Evolutionary conservation across 192 early-diverging fungal species (phyloP).

Genomic region (Entomortierella beljakovae): DNA sequence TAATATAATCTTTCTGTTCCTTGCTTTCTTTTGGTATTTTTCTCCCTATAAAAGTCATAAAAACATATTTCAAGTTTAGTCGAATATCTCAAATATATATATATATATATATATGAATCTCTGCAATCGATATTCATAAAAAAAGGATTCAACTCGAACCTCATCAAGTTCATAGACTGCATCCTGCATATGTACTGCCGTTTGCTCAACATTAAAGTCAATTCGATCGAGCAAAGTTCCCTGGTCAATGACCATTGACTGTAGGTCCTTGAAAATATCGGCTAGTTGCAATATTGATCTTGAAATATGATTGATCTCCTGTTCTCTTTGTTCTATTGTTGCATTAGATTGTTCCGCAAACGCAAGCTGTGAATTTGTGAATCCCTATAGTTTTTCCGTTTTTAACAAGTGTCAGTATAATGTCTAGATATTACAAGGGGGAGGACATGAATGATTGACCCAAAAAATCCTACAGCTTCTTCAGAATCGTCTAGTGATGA

Average conservation of each 20-base stretch:
- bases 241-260: constrained; percentile 97
- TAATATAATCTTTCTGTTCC: constrained; percentile 88
- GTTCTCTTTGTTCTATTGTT: constrained; percentile 85
- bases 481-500: constrained; percentile 44
- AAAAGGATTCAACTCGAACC: constrained; percentile 54
- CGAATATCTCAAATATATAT: no score
- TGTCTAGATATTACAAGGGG: no score
- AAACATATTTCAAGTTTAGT: no score
- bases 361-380: constrained; percentile 89
- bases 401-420: no score
- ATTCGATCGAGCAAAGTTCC: constrained; percentile 97
- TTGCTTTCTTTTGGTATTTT: constrained; percentile 82
- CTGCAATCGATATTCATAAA: no score
- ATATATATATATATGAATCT: no score
- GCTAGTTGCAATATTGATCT: constrained; percentile 91
- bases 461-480: constrained; percentile 18
- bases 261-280: constrained; percentile 92
- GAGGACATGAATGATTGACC: no score
- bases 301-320: constrained; percentile 93
- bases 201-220: constrained; percentile 96
- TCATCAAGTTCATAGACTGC: constrained; percentile 87
- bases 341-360: constrained; percentile 82
- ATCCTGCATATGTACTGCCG: constrained; percentile 79
- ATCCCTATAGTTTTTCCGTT: constrained; percentile 73
- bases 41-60: constrained; percentile 65